Evolutionary conservation across 2,329 filamentous ascomycete species (phyloP).

Genomic region (Penicillium nordicum): DNA sequence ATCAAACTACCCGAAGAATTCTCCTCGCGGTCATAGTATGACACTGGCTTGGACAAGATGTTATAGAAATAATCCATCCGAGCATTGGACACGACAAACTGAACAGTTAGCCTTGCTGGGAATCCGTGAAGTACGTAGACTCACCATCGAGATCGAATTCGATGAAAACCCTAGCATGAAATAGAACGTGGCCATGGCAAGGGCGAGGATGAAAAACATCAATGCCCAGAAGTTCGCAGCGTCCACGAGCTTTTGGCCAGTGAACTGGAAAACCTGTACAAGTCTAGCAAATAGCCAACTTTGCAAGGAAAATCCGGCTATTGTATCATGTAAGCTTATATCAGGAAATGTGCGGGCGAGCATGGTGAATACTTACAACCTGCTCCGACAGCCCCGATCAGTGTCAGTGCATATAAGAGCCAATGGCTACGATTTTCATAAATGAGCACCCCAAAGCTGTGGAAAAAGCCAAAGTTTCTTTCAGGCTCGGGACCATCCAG

Average conservation of each 20-base stretch:
- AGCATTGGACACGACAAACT: slow-evolving; percentile 37
- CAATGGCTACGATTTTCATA: slow-evolving; percentile 3
- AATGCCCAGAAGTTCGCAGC: slow-evolving; percentile 52
- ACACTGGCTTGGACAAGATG: slow-evolving; percentile 42
- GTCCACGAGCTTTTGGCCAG: slow-evolving; percentile 36
- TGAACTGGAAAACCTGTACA: slow-evolving; percentile 48
- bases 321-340: background rate
- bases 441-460: background rate
- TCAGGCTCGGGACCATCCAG: background rate
- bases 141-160: slow-evolving; percentile 46
- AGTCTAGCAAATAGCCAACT: slow-evolving; percentile 49
- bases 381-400: slow-evolving; percentile 1
- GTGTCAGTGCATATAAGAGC: background rate
- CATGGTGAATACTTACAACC: background rate
- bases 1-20: slow-evolving; percentile 51
- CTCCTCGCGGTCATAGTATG: slow-evolving; percentile 44
- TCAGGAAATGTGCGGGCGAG: background rate
- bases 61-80: slow-evolving; percentile 32
- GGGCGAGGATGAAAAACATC: slow-evolving; percentile 56
- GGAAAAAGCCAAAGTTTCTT: background rate
- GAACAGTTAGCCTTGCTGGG: slow-evolving; percentile 12
- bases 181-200: slow-evolving; percentile 47
- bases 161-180: slow-evolving; percentile 46
- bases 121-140: slow-evolving; percentile 11
- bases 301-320: slow-evolving; percentile 35